phyloP scores from a whole-genome alignment of 495 filamentous ascomycete genomes.

The Penicillium waksmanii region DNA sequence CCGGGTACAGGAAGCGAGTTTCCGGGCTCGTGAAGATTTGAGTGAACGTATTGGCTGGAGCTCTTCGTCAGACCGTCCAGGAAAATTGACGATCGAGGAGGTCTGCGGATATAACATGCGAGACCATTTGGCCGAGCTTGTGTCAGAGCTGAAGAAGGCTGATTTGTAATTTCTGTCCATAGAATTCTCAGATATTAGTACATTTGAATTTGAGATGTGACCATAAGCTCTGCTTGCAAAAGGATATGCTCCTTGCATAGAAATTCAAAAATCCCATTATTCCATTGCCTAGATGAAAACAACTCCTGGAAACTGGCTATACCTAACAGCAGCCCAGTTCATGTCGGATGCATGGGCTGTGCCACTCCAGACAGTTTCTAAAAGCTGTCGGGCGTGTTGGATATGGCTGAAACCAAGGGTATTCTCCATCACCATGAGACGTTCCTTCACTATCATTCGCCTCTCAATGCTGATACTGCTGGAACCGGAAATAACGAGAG shows the following conservation, averaged over 20 bases:
- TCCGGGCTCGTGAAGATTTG: slow-evolving; percentile 32
- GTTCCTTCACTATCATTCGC: slow-evolving; percentile 34
- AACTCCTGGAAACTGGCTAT: slow-evolving; percentile 33
- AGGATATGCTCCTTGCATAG: no score
- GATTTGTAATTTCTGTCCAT: background rate
- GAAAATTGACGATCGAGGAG: slow-evolving; percentile 38
- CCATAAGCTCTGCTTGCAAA: background rate
- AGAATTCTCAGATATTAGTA: background rate
- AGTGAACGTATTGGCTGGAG: slow-evolving; percentile 36
- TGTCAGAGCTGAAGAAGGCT: background rate
- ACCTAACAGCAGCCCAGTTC: slow-evolving; percentile 35
- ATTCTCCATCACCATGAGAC: slow-evolving; percentile 37
- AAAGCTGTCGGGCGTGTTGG: slow-evolving; percentile 25
- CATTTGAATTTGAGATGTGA: background rate
- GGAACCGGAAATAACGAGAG: slow-evolving; percentile 33
- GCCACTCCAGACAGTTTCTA: slow-evolving; percentile 30
- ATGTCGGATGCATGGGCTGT: slow-evolving; percentile 6
- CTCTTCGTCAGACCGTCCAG: slow-evolving; percentile 21
- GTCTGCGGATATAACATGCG: slow-evolving; percentile 35
- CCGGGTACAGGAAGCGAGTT: slow-evolving; percentile 43
- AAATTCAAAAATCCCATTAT: background rate
- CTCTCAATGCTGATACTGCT: slow-evolving; percentile 28
- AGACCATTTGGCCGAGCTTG: slow-evolving; percentile 22
- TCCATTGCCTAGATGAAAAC: slow-evolving; percentile 26
- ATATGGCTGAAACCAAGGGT: slow-evolving; percentile 36